Base-by-base conservation (phyloP, 495 filamentous ascomycete genomes). In the Talaromyces borbonicus region DNA sequence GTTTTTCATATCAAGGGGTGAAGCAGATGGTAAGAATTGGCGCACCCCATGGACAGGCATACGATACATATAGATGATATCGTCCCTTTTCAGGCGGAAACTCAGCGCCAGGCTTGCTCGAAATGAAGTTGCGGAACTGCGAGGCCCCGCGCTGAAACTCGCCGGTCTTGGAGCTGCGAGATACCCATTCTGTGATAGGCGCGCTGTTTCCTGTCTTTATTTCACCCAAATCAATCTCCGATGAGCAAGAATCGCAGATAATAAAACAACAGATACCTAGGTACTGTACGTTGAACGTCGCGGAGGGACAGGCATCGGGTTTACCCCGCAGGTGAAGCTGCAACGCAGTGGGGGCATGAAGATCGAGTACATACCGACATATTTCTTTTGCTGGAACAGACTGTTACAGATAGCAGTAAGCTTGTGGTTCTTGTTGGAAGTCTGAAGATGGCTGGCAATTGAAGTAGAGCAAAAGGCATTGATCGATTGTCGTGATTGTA, bases 71-170 rank as follows among this genome's bases (percentile, higher is more conserved):
- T 35, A 84, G 75, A 63, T 84, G 80, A 54, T 84, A 84, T 25
- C 80, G 66, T 50, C 62, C 79, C 56, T 80, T 80, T 60, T 84
- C 80, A 0, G 80, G 71, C 8, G 80, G 80, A 49, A 82, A 84
- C 45, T 80, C 59, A 4, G 80, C 75, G 7, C 71, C 77, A 5
- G 77, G 58, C 47, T 83, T 61, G 36, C 66, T 69, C n/a, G 74
- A 85, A 62, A 90, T 81, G 59, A 67, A 83, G 60, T 78, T 73
- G 32, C 85, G 81, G 63, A 88, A 89, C 41, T 73, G 70, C 31
- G 81, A 84, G 47, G 64, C 65, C 55, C 80, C 79, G 25, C 85
- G 82, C 67, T 92, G 93, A 79, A 93, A 96, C 64, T 95, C 89
- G 65, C 90, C 90, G 1, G 78, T 74, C 50, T 77, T 82, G 63